Base-by-base conservation (phyloP, 2,329 filamentous ascomycete species). In the Lasiodiplodia sp. region DNA sequence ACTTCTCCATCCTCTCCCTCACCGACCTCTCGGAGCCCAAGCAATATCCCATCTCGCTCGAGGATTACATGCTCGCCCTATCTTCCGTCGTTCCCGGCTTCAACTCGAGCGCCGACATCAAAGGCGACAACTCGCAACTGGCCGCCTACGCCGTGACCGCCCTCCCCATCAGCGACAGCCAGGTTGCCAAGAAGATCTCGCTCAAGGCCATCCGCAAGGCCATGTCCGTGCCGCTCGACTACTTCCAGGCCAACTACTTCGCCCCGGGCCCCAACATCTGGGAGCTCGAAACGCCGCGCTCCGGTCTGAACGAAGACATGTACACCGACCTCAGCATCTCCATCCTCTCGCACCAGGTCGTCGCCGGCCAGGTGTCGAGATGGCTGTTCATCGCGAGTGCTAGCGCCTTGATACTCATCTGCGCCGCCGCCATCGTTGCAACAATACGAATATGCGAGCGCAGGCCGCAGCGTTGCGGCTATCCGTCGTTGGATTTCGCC, bases 141-240 rank as follows among this genome's bases (percentile, higher is more conserved):
- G 60, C 60, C n/a, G 49, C 31, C 18, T 66, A 66, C 51, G 64
- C 64, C 37, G 64, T 66, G 5, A 66, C 64, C 31, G 52, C 64
- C 18, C 52, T 66, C 10, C 64, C 64, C 16, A 49, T 66, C 64
- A 66, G 52, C 64, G 64, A 66, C 51, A 66, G 64, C 52, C 37
- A 56, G 11, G 64, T 66, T 12, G 64, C 64, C 5, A 66, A 66
- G 38, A 57, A 57, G 12, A 16, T 66, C 6, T 34, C 51, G 7
- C 52, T 56, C 38, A 56, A 57, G 18, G 52, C 53, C 52, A 37
- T 66, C 28, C 64, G 64, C 25, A 56, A 57, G 34, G 38, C 53
- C 28, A 56, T 66, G 38, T 56, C 64, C 4, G 64, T 66, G 25
- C 52, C 64, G 14, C 34, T 66, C 5, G 64, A 66, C 25, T 66